Evolutionary conservation across 345 rosid species (phyloP).

Genomic region (Lepidium sativum): DNA sequence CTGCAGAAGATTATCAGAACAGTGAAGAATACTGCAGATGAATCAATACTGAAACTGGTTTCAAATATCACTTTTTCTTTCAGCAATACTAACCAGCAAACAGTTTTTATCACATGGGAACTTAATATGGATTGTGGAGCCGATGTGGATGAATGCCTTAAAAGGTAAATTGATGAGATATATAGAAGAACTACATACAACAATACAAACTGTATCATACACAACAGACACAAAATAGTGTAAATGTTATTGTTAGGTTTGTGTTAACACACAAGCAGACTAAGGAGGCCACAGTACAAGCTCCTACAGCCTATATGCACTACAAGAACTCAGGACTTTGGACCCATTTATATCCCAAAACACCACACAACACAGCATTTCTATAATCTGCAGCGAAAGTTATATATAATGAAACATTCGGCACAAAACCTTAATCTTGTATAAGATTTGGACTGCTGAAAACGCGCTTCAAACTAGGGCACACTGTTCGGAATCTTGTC

Average conservation of each 20-base stretch:
- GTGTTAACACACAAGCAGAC: slow-evolving; percentile 8
- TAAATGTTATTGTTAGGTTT: slow-evolving; percentile 7
- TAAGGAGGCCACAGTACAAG: slow-evolving; percentile 11
- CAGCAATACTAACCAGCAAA: background rate
- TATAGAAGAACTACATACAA: background rate
- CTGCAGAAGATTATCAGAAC: too few relatives aligned
- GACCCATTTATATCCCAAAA: slow-evolving; percentile 14
- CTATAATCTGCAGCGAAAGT: background rate
- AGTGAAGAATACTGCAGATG: background rate
- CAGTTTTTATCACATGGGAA: background rate
- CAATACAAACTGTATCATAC: background rate
- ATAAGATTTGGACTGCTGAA: slow-evolving; percentile 34
- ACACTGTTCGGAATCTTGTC: slow-evolving; percentile 51
- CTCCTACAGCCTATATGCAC: slow-evolving; percentile 19
- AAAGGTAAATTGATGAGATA: background rate
- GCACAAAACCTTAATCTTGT: slow-evolving; percentile 22
- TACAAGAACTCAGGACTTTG: slow-evolving; percentile 6
- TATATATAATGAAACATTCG: background rate
- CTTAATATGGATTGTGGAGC: too few relatives aligned
- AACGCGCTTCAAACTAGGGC: slow-evolving; percentile 83
- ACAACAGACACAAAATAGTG: too few relatives aligned
- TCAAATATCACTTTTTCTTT: background rate
- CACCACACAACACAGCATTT: slow-evolving; percentile 1
- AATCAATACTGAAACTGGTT: background rate
- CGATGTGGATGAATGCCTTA: too few relatives aligned